A percentile compares a stretch with the other conserved stretches of the same genome.
Evolutionary conservation across 75 land plant genomes (phyloP).

Genomic region (Selaginella moellendorffii): DNA sequence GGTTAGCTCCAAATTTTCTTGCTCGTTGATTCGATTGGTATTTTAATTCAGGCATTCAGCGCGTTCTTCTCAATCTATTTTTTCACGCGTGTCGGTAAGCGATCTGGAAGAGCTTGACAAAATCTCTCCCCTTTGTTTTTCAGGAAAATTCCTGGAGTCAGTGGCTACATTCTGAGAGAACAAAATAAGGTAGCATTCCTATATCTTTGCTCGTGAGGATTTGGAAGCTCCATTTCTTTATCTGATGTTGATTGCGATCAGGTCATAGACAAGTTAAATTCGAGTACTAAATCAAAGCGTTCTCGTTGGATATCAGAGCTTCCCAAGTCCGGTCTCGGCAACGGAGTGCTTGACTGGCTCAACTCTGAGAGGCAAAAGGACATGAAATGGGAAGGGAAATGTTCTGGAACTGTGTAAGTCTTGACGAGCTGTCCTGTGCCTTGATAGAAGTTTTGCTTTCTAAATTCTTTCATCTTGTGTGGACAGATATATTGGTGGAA

Average conservation of each 20-base stretch:
- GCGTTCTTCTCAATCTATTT: background rate
- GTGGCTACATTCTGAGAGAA: slow-evolving; percentile 44
- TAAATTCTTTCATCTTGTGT: too few relatives aligned
- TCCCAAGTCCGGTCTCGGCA: slow-evolving; percentile 56
- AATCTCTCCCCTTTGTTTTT: background rate
- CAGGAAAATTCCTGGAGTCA: slow-evolving; percentile 62
- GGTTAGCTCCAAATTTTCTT: too few relatives aligned
- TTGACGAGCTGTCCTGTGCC: too few relatives aligned
- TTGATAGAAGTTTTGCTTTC: too few relatives aligned
- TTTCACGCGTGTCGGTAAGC: background rate
- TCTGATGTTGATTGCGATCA: slow-evolving; percentile 13
- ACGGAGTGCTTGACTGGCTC: slow-evolving; percentile 43
- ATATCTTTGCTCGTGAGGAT: too few relatives aligned
- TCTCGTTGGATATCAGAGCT: slow-evolving; percentile 62
- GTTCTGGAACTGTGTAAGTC: slow-evolving; percentile 99
- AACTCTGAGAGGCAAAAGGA: slow-evolving; percentile 56
- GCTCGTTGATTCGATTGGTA: too few relatives aligned
- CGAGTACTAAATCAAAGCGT: slow-evolving; percentile 47
- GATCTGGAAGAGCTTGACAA: background rate
- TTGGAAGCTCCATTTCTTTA: background rate
- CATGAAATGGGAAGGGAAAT: slow-evolving; percentile 77
- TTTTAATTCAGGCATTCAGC: background rate
- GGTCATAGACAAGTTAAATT: slow-evolving; percentile 72
- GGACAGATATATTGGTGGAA: slow-evolving; percentile 87
- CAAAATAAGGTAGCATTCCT: slow-evolving; percentile 73